Conservation (phyloP, 805 yeast species). For the Kuraishia floccosa region DNA sequence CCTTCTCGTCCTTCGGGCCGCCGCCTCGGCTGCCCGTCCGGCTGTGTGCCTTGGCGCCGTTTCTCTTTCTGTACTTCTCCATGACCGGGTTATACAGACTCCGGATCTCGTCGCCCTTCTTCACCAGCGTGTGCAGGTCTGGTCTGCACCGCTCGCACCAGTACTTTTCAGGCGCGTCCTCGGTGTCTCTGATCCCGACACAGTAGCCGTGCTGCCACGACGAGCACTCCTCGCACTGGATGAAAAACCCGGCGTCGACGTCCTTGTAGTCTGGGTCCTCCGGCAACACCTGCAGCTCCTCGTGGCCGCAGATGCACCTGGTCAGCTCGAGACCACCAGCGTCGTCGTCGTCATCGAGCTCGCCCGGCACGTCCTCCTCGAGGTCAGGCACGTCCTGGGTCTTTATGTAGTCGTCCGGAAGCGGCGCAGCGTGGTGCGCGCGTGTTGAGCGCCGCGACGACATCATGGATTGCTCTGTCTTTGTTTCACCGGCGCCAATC, state of each 20-base stretch:
- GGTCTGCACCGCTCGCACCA: slow-evolving; percentile 93
- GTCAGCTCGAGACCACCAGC: slow-evolving; percentile 36
- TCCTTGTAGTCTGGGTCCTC: slow-evolving; percentile 22
- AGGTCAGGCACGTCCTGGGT: too few relatives aligned
- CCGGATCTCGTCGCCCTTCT: slow-evolving; percentile 33
- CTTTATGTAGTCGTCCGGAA: too few relatives aligned
- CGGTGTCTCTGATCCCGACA: slow-evolving; percentile 71
- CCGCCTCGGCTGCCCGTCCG: slow-evolving; percentile 7
- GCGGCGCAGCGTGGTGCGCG: too few relatives aligned
- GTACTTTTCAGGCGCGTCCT: slow-evolving; percentile 82
- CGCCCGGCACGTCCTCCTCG: too few relatives aligned
- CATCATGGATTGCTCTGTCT: too few relatives aligned
- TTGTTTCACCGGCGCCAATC: too few relatives aligned
- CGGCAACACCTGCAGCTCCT: slow-evolving; percentile 23
- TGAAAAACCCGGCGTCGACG: slow-evolving; percentile 48
- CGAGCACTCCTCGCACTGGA: slow-evolving; percentile 82
- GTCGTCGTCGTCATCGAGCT: slow-evolving; percentile 9
- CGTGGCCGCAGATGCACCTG: slow-evolving; percentile 43
- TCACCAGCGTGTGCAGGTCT: slow-evolving; percentile 51
- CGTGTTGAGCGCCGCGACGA: too few relatives aligned
- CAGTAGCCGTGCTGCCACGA: slow-evolving; percentile 98
- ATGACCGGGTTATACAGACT: slow-evolving; percentile 37
- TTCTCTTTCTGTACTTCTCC: slow-evolving; percentile 8
- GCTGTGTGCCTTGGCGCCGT: slow-evolving; percentile 4
- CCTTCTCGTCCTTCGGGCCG: neutral